A percentile compares a stretch with the other conserved stretches of the same genome.
Evolutionary conservation across 2,329 filamentous ascomycete species (phyloP).

Genomic region (Fusarium incarnatum): DNA sequence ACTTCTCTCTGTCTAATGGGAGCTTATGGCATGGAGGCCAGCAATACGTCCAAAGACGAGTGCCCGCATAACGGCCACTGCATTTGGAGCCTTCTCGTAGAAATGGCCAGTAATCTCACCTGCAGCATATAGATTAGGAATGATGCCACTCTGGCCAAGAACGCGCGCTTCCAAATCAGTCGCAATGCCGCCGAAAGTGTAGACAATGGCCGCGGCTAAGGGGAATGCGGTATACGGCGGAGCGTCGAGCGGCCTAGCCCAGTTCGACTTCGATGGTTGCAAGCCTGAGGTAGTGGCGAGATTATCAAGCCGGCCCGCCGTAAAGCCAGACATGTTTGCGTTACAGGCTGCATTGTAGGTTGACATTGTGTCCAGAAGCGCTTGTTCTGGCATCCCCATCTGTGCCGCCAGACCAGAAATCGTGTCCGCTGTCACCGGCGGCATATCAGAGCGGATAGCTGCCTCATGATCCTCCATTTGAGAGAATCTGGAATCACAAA

Average conservation of each 20-base stretch:
- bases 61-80: slow-evolving; percentile 17
- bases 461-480: slow-evolving; percentile 13
- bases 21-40: slow-evolving; percentile 13
- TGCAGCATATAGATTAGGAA: slow-evolving; percentile 19
- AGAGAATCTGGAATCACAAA: slow-evolving; percentile 15
- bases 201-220: slow-evolving; percentile 11
- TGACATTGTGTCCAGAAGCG: slow-evolving; percentile 5
- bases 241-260: slow-evolving; percentile 11
- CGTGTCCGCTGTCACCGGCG: slow-evolving; percentile 12
- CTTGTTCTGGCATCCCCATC: slow-evolving; percentile 14
- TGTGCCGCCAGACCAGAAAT: slow-evolving; percentile 11
- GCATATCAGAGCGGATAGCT: slow-evolving; percentile 12
- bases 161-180: slow-evolving; percentile 13
- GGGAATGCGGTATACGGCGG: slow-evolving; percentile 15
- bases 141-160: slow-evolving; percentile 14
- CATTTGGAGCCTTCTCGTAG: slow-evolving; percentile 16
- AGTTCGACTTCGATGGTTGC: slow-evolving; percentile 16
- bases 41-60: slow-evolving; percentile 13
- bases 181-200: slow-evolving; percentile 16
- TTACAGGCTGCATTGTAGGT: slow-evolving; percentile 15
- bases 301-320: slow-evolving; percentile 10
- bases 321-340: slow-evolving; percentile 11
- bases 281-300: slow-evolving; percentile 12
- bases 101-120: slow-evolving; percentile 19
- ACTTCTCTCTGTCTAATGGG: slow-evolving; percentile 12